Conservation (phyloP, 352 stramenopile species). For the Globisporangium nunn region DNA sequence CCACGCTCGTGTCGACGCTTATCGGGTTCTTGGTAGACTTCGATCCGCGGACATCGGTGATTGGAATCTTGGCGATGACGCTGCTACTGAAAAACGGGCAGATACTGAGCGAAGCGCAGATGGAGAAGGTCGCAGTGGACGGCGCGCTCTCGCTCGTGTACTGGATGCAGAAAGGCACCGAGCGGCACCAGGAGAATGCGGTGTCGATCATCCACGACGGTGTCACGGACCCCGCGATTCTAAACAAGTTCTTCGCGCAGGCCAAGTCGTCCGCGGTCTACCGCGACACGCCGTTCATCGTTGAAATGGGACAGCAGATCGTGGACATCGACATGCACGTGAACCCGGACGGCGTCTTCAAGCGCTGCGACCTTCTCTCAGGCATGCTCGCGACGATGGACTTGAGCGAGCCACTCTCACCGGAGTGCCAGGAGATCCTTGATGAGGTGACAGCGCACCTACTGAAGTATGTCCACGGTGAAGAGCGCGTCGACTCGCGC, state of each 20-base stretch:
- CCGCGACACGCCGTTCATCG: constrained; percentile 52
- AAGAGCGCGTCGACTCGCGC: constrained; percentile 12
- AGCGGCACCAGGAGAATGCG: constrained; percentile 74
- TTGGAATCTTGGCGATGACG: constrained; percentile 60
- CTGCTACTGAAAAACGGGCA: constrained; percentile 62
- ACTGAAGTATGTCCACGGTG: constrained; percentile 17
- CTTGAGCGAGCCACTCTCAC: constrained; percentile 22
- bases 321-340: constrained; percentile 51
- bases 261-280: constrained; percentile 39
- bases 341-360: constrained; percentile 55
- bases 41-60: constrained; percentile 64
- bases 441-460: constrained; percentile 53
- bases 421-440: constrained; percentile 52
- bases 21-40: constrained; percentile 69
- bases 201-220: constrained; percentile 69
- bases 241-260: constrained; percentile 57
- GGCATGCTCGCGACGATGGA: constrained; percentile 46
- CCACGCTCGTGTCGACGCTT: constrained; percentile 56
- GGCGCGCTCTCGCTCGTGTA: constrained; percentile 66
- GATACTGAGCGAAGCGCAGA: constrained; percentile 40
- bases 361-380: constrained; percentile 51
- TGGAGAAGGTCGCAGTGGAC: constrained; percentile 69
- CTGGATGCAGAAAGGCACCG: constrained; percentile 81
- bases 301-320: constrained; percentile 59
- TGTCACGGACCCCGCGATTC: constrained; percentile 29